Percentiles rank a stretch among this genome's conserved stretches.
These are phyloP conservation scores for Actinomortierella ambigua DNA, from an alignment of 371 early-diverging fungal species.

Conservation along the genomic window DNA sequence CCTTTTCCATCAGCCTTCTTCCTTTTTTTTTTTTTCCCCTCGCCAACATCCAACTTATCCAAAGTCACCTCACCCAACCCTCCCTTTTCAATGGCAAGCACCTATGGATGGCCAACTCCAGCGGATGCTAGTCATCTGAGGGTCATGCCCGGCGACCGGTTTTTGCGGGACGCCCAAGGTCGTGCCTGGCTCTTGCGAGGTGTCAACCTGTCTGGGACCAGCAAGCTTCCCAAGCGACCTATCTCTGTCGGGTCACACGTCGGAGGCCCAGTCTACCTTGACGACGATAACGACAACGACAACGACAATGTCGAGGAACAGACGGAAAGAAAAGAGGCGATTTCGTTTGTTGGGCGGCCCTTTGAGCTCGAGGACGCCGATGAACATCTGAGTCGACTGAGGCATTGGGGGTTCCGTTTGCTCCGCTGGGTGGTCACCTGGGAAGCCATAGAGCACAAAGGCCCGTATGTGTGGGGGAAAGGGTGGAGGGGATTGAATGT, in stretches of 20 bases:
- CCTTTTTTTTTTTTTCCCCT: too few species aligned
- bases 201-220: conserved; percentile 66
- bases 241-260: conserved; percentile 52
- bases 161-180: conserved; percentile 51
- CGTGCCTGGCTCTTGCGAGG: conserved; percentile 66
- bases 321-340: neutral
- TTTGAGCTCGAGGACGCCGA: conserved; percentile 83
- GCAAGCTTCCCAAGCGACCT: conserved; percentile 67
- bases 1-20: too few species aligned
- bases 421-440: conserved; percentile 82
- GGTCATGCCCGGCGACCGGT: conserved; percentile 20
- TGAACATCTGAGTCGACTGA: conserved; percentile 74
- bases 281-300: conserved; percentile 27
- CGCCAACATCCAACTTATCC: too few species aligned
- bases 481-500: too few species aligned
- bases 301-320: conserved; percentile 35
- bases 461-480: conserved; percentile 65
- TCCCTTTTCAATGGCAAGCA: too few species aligned
- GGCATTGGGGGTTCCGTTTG: conserved; percentile 81
- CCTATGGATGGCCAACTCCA: too few species aligned
- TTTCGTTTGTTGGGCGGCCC: conserved; percentile 75
- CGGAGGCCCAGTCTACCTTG: conserved; percentile 8
- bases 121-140: conserved; percentile 5
- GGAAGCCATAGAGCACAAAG: conserved; percentile 85
- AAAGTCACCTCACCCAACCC: too few species aligned